A percentile compares a stretch with the other conserved stretches of the same genome.
These are phyloP conservation scores for Cyclostephanos tholiformis DNA, from an alignment of 108 stramenopile species.

Conservation along the genomic window DNA sequence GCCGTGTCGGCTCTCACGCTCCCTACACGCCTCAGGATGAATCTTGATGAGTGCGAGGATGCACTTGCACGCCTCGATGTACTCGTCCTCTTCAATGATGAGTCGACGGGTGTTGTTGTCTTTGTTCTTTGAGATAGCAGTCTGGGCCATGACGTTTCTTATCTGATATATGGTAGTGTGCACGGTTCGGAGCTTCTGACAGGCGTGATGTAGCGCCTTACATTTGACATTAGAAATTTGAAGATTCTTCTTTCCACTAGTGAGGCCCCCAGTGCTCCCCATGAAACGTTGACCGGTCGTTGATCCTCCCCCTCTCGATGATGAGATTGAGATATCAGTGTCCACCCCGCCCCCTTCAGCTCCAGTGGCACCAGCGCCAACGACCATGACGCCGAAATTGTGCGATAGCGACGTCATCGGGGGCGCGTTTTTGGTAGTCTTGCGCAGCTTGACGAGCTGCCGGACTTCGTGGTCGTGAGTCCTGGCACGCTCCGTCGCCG, in stretches of 20 bases:
- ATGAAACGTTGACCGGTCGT: background rate
- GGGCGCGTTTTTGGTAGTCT: constrained; percentile 32
- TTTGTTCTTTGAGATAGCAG: background rate
- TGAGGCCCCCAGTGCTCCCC: background rate
- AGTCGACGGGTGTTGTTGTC: constrained; percentile 6
- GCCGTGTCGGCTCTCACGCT: constrained; percentile 85
- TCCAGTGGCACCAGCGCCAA: background rate
- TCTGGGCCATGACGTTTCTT: background rate
- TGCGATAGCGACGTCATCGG: background rate
- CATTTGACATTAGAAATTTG: constrained; percentile 74
- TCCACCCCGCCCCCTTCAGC: background rate
- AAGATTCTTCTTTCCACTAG: constrained; percentile 12
- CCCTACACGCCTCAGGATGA: constrained; percentile 79
- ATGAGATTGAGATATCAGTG: background rate
- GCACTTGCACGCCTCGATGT: constrained; percentile 77
- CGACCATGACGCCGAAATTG: background rate
- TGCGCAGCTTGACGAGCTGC: constrained; percentile 49
- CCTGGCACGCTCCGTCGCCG: constrained; percentile 35
- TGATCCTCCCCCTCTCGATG: constrained; percentile 11
- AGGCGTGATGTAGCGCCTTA: constrained; percentile 83
- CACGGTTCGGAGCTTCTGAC: constrained; percentile 79
- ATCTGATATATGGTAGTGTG: constrained; percentile 47
- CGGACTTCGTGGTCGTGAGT: constrained; percentile 44
- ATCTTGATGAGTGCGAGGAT: constrained; percentile 66
- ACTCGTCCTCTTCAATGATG: constrained; percentile 64